Evolutionary conservation across 257 asterid genomes (phyloP).

Genomic region (Craterostigma plantagineum): DNA sequence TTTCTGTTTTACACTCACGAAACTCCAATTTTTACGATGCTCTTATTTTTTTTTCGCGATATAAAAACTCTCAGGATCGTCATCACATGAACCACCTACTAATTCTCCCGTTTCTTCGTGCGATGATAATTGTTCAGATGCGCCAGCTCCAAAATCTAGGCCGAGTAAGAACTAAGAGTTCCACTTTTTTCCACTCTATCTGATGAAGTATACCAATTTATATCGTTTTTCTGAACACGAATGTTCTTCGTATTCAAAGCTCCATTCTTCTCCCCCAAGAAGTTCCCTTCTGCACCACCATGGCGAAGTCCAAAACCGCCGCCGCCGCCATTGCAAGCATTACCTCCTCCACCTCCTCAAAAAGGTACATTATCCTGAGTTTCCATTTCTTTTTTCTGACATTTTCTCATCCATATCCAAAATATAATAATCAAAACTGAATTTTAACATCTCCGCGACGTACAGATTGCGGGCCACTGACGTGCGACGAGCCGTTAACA

Average conservation of each 20-base stretch:
- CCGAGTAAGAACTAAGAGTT: too few relatives aligned
- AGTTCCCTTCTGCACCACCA: conserved; percentile 26
- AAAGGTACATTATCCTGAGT: conserved; percentile 28
- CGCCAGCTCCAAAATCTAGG: too few relatives aligned
- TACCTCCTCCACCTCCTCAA: conserved; percentile 92
- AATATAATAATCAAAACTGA: not conserved
- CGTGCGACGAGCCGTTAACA: conserved; percentile 77
- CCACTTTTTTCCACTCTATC: not conserved
- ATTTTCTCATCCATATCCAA: not conserved
- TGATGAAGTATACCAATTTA: not conserved
- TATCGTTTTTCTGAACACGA: too few relatives aligned
- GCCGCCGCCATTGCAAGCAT: conserved; percentile 31
- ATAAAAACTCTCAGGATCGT: too few relatives aligned
- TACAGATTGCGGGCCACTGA: conserved; percentile 57
- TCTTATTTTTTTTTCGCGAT: too few relatives aligned
- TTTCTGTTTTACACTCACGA: too few relatives aligned
- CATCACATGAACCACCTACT: too few relatives aligned
- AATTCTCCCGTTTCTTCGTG: too few relatives aligned
- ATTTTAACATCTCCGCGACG: conserved; percentile 2
- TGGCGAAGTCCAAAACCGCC: conserved; percentile 34
- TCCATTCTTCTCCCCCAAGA: conserved; percentile 23
- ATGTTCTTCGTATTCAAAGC: conserved; percentile 24
- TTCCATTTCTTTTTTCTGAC: not conserved
- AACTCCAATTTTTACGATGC: too few relatives aligned
- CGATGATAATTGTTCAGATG: too few relatives aligned